Conservation (phyloP, 352 stramenopile genomes). For the Thraustotheca clavata region DNA sequence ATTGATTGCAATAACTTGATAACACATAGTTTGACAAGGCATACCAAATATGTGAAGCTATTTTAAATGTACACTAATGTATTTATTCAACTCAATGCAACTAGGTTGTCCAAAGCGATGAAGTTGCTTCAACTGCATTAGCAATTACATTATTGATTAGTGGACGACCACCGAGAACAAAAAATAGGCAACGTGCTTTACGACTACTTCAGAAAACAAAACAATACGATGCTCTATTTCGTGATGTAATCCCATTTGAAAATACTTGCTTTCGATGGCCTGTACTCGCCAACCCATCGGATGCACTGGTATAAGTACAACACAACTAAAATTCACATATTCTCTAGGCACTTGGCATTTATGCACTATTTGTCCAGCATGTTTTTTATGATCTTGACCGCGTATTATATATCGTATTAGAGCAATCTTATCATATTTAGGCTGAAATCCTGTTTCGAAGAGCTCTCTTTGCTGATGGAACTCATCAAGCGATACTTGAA, state of each 20-base stretch:
- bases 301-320: constrained; percentile 32
- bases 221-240: constrained; percentile 22
- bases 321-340: not conserved
- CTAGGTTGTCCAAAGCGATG: not conserved
- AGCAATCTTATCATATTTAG: constrained; percentile 16
- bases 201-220: constrained; percentile 30
- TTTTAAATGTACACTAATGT: not conserved
- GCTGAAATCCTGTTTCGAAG: constrained; percentile 57
- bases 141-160: constrained; percentile 2
- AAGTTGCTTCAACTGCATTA: not conserved
- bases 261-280: constrained; percentile 54
- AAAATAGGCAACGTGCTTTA: constrained; percentile 29
- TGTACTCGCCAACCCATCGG: constrained; percentile 43
- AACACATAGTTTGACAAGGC: constrained; percentile 6
- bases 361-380: constrained; percentile 52
- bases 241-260: constrained; percentile 28
- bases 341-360: constrained; percentile 47
- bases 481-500: constrained; percentile 39
- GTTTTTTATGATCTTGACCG: constrained; percentile 50
- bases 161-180: not conserved
- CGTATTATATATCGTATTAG: constrained; percentile 23
- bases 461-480: constrained; percentile 41
- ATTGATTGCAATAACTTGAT: not conserved
- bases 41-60: not conserved
- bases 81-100: not conserved